phyloP scores from a whole-genome alignment of 179 eudicot species.

The Gypsophila paniculata region DNA sequence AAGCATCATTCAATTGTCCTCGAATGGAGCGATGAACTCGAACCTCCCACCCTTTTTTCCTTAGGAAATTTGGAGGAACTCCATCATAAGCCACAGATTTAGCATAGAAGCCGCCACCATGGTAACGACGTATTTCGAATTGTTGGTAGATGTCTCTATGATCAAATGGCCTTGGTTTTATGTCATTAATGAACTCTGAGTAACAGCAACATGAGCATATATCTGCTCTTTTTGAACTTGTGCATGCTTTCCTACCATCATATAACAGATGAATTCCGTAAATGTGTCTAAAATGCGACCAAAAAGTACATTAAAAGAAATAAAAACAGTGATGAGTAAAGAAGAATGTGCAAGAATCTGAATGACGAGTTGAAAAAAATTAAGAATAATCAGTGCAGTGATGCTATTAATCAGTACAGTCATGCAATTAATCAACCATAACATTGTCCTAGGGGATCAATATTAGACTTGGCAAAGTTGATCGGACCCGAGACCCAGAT shows the following conservation, averaged over 20 bases:
- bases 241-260: slow-evolving; percentile 50
- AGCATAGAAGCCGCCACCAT: slow-evolving; percentile 63
- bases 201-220: slow-evolving; percentile 59
- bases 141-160: slow-evolving; percentile 74
- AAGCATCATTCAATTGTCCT: slow-evolving; percentile 29
- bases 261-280: not conserved
- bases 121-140: slow-evolving; percentile 54
- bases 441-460: no score
- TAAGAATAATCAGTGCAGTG: no score
- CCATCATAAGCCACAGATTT: slow-evolving; percentile 68
- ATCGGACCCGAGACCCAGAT: no score
- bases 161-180: slow-evolving; percentile 53
- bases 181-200: slow-evolving; percentile 33
- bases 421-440: no score
- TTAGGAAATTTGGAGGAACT: slow-evolving; percentile 60
- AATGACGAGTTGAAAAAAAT: no score
- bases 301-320: not conserved
- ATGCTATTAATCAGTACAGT: no score
- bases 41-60: slow-evolving; percentile 66
- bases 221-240: slow-evolving; percentile 57
- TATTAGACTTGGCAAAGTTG: no score
- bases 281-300: not conserved
- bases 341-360: not conserved
- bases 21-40: slow-evolving; percentile 31
- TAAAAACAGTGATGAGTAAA: not conserved